phyloP scores from a whole-genome alignment of 495 filamentous ascomycete species.

The Chaetomium cochliodes region DNA sequence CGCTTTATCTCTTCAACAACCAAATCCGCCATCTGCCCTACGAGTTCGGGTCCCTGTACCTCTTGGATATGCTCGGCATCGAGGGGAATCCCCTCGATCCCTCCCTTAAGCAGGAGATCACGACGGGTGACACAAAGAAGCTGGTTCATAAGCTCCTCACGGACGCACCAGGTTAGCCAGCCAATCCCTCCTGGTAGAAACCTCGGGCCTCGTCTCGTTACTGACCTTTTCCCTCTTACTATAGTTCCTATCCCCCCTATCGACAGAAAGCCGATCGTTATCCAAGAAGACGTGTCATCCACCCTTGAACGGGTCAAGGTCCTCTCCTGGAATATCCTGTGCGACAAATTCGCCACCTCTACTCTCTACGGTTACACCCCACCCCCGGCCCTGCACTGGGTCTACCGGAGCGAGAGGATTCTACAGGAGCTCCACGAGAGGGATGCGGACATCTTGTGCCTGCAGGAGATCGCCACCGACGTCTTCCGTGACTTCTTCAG shows the following conservation, averaged over 20 bases:
- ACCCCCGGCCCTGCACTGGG: conserved; percentile 74
- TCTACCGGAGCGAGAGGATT: conserved; percentile 77
- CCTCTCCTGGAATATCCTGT: conserved; percentile 90
- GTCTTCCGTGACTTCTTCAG: conserved; percentile 88
- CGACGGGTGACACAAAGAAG: conserved; percentile 80
- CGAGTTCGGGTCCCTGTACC: conserved; percentile 83
- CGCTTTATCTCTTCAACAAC: conserved; percentile 85
- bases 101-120: conserved; percentile 68
- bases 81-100: conserved; percentile 84
- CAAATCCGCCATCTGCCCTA: conserved; percentile 74
- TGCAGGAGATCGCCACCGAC: conserved; percentile 89
- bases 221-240: conserved; percentile 9
- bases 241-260: conserved; percentile 68
- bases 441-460: conserved; percentile 81
- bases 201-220: background rate
- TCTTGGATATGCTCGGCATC: conserved; percentile 83
- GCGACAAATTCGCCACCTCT: conserved; percentile 83
- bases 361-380: conserved; percentile 87
- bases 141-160: conserved; percentile 81
- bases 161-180: conserved; percentile 71
- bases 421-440: conserved; percentile 75
- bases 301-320: conserved; percentile 64
- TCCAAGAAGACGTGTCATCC: conserved; percentile 51
- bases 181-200: conserved; percentile 14
- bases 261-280: conserved; percentile 44